Evolutionary conservation across 2,329 filamentous ascomycete genomes (phyloP).

Genomic region (Trichoderma sp.): DNA sequence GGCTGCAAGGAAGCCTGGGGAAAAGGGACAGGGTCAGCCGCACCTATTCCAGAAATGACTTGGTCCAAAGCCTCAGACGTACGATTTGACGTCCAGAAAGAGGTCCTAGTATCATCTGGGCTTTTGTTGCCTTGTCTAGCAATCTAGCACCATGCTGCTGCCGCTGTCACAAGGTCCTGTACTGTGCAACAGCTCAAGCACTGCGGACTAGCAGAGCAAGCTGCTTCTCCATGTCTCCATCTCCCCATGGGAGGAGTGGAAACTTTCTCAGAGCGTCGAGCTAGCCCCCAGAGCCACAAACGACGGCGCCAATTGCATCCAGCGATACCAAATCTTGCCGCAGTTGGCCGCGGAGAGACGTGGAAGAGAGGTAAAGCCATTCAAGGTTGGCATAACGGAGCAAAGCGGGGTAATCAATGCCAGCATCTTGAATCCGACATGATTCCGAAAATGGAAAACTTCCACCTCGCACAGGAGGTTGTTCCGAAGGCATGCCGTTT

Average conservation of each 20-base stretch:
- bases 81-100: neutral
- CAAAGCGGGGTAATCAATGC: conserved; percentile 12
- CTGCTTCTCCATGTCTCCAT: neutral
- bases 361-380: neutral
- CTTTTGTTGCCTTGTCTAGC: neutral
- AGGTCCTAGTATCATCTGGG: neutral
- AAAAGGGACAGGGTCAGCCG: neutral
- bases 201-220: neutral
- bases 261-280: neutral
- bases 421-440: neutral
- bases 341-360: neutral
- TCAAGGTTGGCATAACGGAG: neutral
- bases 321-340: neutral
- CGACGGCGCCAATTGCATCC: neutral
- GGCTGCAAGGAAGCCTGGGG: conserved; percentile 18
- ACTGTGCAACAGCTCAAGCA: neutral
- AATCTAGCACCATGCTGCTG: neutral
- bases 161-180: neutral
- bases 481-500: neutral
- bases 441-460: neutral
- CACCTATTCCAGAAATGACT: neutral
- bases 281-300: neutral
- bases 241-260: neutral
- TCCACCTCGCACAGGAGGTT: neutral
- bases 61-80: neutral